Evolutionary conservation across 116 monocot genomes (phyloP).

Genomic region (Trichopus zeylanicus): DNA sequence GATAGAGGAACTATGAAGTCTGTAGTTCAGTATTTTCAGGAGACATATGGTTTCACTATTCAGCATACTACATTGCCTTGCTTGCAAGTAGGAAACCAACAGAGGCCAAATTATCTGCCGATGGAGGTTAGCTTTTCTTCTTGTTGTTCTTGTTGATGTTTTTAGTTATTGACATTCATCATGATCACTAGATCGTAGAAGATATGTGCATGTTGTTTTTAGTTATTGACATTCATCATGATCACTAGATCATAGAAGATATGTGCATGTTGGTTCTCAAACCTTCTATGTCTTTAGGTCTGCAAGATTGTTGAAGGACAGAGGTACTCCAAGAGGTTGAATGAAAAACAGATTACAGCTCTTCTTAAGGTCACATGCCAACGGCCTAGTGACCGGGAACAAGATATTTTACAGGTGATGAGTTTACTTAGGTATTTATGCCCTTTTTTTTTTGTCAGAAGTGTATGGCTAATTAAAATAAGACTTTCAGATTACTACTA

Average conservation of each 20-base stretch:
- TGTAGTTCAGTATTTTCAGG: constrained; percentile 63
- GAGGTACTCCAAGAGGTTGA: constrained; percentile 79
- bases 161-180: background rate
- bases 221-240: background rate
- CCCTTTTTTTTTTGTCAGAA: too few relatives aligned
- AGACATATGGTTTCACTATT: constrained; percentile 56
- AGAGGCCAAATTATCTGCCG: constrained; percentile 66
- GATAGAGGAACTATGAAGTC: constrained; percentile 65
- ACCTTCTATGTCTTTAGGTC: constrained; percentile 32
- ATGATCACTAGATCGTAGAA: background rate
- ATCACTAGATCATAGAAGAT: background rate
- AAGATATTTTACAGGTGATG: constrained; percentile 58
- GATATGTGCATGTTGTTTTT: background rate
- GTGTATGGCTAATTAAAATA: too few relatives aligned
- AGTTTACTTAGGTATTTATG: background rate
- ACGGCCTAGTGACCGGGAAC: constrained; percentile 67
- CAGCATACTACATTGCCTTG: constrained; percentile 62
- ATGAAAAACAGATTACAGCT: constrained; percentile 85
- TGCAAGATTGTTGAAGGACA: constrained; percentile 98
- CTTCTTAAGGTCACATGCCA: constrained; percentile 88
- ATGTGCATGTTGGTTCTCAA: background rate
- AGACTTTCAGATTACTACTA: too few relatives aligned
- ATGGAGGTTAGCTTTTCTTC: constrained; percentile 46
- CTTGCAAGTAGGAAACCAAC: constrained; percentile 61
- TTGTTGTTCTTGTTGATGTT: background rate